Percentiles rank a stretch among this genome's conserved stretches.
Conservation (phyloP, 805 yeast species). For the Wickerhamomyces chaumierensis region DNA sequence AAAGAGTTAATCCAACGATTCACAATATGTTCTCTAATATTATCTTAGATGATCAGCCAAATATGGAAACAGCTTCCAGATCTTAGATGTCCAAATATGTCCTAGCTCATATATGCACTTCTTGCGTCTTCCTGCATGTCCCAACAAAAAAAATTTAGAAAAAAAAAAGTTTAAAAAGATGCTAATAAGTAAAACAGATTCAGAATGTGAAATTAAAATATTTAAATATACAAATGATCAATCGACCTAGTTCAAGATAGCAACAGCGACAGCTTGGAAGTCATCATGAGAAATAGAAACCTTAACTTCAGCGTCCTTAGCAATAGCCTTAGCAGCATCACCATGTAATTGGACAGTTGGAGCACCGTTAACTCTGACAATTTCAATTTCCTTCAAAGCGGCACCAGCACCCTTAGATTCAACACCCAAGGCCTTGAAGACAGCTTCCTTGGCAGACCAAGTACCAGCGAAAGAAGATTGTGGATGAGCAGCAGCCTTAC, state of each 20-base stretch:
- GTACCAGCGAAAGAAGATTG: conserved; percentile 93
- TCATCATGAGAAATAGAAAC: conserved; percentile 96
- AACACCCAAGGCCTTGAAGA: conserved; percentile 88
- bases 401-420: conserved; percentile 93
- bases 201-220: too few species aligned
- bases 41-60: too few species aligned
- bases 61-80: too few species aligned
- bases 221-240: too few species aligned
- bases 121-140: too few species aligned
- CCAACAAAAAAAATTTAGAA: too few species aligned
- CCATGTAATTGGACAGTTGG: conserved; percentile 77
- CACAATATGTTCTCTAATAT: too few species aligned
- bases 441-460: conserved; percentile 99
- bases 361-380: conserved; percentile 52
- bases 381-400: conserved; percentile 82
- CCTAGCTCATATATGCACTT: too few species aligned
- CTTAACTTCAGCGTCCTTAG: conserved; percentile 57
- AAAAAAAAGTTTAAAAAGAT: too few species aligned
- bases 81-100: too few species aligned
- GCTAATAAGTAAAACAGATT: too few species aligned
- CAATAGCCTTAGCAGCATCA: conserved; percentile 56
- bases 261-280: conserved; percentile 95
- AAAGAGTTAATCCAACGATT: too few species aligned
- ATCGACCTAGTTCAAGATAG: conserved; percentile 40
- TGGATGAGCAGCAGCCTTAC: conserved; percentile 61